Conservation (phyloP, 768 basidiomycete species). For the Mycena belliarum region DNA sequence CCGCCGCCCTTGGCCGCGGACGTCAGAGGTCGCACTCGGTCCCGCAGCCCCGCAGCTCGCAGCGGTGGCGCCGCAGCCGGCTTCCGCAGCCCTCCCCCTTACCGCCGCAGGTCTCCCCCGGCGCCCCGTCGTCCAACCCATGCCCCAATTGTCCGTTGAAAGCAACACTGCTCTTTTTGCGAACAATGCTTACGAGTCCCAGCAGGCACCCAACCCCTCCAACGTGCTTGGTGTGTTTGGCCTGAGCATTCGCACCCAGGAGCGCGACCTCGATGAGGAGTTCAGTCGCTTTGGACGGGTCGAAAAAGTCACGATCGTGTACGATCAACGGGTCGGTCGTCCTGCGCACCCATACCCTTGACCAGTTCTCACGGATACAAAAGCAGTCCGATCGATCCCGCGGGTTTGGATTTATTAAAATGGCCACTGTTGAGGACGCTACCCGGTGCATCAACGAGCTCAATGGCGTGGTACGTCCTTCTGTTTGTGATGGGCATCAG, state of each 20-base stretch:
- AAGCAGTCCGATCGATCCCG: constrained; percentile 89
- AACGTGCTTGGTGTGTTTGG: constrained; percentile 97
- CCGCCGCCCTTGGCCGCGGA: constrained; percentile 58
- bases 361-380: constrained; percentile 18
- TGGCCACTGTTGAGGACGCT: constrained; percentile 89
- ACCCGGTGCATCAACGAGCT: constrained; percentile 84
- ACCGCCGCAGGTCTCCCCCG: constrained; percentile 59
- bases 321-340: constrained; percentile 86
- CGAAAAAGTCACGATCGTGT: constrained; percentile 95
- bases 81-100: constrained; percentile 49
- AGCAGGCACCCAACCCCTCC: constrained; percentile 85
- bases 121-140: constrained; percentile 65
- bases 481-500: constrained; percentile 1
- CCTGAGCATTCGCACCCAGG: constrained; percentile 91
- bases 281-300: constrained; percentile 87
- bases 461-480: constrained; percentile 77
- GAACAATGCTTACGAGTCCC: constrained; percentile 37
- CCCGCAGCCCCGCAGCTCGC: constrained; percentile 63
- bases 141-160: constrained; percentile 67
- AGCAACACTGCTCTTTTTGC: constrained; percentile 13
- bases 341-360: background rate
- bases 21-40: constrained; percentile 72
- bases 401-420: constrained; percentile 97
- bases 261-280: constrained; percentile 93
- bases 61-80: constrained; percentile 44